phyloP scores from a whole-genome alignment of 2,329 filamentous ascomycete genomes.

The Pseudofabraea citricarpa region DNA sequence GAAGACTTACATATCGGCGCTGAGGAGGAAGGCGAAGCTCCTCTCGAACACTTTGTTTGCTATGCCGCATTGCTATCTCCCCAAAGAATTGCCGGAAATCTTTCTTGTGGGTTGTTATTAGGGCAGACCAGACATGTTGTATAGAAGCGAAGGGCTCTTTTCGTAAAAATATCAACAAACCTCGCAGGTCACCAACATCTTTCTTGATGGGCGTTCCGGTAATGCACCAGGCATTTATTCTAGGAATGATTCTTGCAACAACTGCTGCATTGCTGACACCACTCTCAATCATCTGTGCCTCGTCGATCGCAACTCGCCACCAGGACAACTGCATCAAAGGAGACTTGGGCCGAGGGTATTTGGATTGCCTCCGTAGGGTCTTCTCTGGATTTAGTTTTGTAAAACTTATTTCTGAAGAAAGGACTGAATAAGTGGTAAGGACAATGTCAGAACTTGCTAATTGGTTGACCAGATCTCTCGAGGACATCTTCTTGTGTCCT shows the following conservation, averaged over 20 bases:
- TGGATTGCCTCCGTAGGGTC: constrained; percentile 54
- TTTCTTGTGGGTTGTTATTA: constrained; percentile 56
- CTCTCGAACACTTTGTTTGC: constrained; percentile 72
- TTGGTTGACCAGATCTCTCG: constrained; percentile 34
- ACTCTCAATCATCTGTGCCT: constrained; percentile 90
- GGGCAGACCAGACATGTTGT: constrained; percentile 59
- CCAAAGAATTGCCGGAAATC: constrained; percentile 67
- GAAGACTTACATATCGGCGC: constrained; percentile 75
- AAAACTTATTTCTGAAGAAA: constrained; percentile 79
- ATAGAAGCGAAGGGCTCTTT: constrained; percentile 71
- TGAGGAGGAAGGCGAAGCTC: constrained; percentile 79
- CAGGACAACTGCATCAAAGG: constrained; percentile 77
- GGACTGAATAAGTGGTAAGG: constrained; percentile 61
- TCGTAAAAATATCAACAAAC: constrained; percentile 74
- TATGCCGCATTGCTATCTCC: constrained; percentile 74
- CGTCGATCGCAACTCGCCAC: constrained; percentile 79
- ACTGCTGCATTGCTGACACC: constrained; percentile 79
- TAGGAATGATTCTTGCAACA: constrained; percentile 74
- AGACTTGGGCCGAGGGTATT: constrained; percentile 62
- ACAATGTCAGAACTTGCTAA: constrained; percentile 53
- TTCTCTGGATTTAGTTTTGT: constrained; percentile 67
- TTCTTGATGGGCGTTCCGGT: constrained; percentile 87
- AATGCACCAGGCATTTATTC: constrained; percentile 86
- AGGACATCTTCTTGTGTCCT: constrained; percentile 23
- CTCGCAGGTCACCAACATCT: constrained; percentile 72